These are phyloP conservation scores for Neurospora discreta DNA, from an alignment of 495 filamentous ascomycete species.

Conservation along the genomic window DNA sequence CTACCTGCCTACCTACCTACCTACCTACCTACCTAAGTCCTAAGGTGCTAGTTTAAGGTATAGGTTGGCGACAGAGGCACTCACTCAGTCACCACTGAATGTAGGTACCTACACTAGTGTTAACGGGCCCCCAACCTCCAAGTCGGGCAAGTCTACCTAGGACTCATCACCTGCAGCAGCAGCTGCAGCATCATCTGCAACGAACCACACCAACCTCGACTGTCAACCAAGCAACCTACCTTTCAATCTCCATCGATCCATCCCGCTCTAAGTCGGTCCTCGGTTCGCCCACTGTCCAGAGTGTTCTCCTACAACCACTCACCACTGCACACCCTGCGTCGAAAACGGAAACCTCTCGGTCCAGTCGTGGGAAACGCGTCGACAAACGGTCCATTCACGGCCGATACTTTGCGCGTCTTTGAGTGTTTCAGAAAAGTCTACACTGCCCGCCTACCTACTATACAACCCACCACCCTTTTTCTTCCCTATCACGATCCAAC, in stretches of 20 bases:
- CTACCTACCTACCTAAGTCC: too few species aligned
- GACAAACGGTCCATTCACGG: not conserved
- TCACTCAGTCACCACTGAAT: too few species aligned
- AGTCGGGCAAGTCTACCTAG: too few species aligned
- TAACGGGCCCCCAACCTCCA: too few species aligned
- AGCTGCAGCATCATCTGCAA: not conserved
- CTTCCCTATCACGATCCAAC: conserved; percentile 1
- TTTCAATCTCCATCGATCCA: not conserved
- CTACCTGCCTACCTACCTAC: too few species aligned
- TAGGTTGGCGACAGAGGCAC: too few species aligned
- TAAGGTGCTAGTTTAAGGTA: too few species aligned
- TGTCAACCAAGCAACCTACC: not conserved
- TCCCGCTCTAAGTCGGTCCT: not conserved
- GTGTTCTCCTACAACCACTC: not conserved
- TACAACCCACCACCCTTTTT: conserved; percentile 3
- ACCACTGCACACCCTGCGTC: not conserved
- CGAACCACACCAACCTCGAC: not conserved
- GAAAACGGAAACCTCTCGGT: not conserved
- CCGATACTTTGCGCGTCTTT: not conserved
- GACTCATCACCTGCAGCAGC: too few species aligned
- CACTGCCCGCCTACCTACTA: not conserved
- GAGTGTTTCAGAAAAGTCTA: not conserved
- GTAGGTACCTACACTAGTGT: too few species aligned
- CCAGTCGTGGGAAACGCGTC: not conserved
- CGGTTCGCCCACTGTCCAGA: not conserved